Conservation (phyloP, 2,329 filamentous ascomycete genomes). For the Aspergillus amoenus region DNA sequence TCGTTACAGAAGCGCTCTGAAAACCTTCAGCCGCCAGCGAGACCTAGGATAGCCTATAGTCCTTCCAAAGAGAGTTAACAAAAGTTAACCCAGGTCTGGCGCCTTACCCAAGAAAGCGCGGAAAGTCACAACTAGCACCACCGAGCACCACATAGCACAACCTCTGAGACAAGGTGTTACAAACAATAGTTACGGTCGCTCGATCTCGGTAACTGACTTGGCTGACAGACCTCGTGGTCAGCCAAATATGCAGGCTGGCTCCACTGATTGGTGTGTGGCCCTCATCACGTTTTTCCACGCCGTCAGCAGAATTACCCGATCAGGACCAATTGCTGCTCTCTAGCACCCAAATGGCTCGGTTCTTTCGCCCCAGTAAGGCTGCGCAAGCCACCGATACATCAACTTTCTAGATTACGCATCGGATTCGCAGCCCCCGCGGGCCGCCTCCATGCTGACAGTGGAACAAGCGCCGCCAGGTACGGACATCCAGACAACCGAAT, state of each 20-base stretch:
- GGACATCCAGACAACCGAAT: neutral
- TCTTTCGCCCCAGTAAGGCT: slow-evolving; percentile 22
- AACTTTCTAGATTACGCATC: neutral
- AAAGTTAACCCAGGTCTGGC: neutral
- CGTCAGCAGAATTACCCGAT: neutral
- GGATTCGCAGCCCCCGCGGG: neutral
- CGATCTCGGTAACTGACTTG: neutral
- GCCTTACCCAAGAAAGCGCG: slow-evolving; percentile 8
- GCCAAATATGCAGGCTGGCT: slow-evolving; percentile 21
- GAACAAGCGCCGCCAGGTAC: neutral
- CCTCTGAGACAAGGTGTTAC: slow-evolving; percentile 9
- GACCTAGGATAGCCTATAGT: slow-evolving; percentile 4
- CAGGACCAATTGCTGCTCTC: neutral
- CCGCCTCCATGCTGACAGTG: neutral
- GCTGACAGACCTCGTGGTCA: slow-evolving; percentile 21
- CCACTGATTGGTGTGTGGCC: slow-evolving; percentile 15
- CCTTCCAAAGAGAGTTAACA: slow-evolving; percentile 1
- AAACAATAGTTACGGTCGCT: slow-evolving; percentile 10
- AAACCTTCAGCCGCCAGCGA: neutral
- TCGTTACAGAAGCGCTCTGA: neutral
- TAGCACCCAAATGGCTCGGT: slow-evolving; percentile 8
- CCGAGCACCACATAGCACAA: slow-evolving; percentile 2
- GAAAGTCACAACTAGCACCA: neutral
- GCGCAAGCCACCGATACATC: slow-evolving; percentile 13
- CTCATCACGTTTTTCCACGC: slow-evolving; percentile 19